Evolutionary conservation across 495 filamentous ascomycete genomes (phyloP), one percentile per base, ranked within the genome.

Genomic region (Aspergillus homomorphus): DNA sequence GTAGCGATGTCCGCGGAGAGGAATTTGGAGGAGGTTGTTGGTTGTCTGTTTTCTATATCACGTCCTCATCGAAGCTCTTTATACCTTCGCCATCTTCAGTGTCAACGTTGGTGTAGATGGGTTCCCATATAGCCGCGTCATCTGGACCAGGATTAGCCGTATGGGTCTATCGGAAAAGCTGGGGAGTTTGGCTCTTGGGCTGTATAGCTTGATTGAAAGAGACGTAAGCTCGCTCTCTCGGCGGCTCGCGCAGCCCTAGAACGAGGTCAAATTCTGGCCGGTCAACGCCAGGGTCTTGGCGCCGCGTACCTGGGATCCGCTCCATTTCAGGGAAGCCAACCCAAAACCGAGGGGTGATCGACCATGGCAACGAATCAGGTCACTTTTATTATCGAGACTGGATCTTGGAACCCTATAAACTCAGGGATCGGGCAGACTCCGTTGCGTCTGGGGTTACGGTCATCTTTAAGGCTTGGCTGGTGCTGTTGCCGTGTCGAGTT

Each of bases 291-390:
- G 45, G 38, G 50, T 56, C 59, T 65, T 62, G 63, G 63, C 63
- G 59, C 63, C 63, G 53, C 63, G 63, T 65, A 65, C 45, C 19
- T 54, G 45, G 33, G 50, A 53, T 48, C 57, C 57, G 45, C 57
- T 42, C 15, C 28, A 33, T 22, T 6, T 26, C 21, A 50, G 46
- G 22, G 46, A 24, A 26, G 16, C 19, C n/a, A 24, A 50, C 46
- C 46, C 46, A 26, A 16, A 14, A 7, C 7, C 15, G 46, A 26
- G 33, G n/a, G 46, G 21, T 23, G 46, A 50, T 50, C 46, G 46
- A 18, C 46, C 16, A 16, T 10, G 10, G 12, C 5, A 6, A 26
- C 46, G 46, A 50, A 50, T 50, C 46, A 50, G 10, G 6, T 10
- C 22, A 1, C 8, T 26, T 9, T 12, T n/a, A 50, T 50, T 50